These are phyloP conservation scores for Xylariales sp. DNA, from an alignment of 2,329 filamentous ascomycete genomes.

Conservation along the genomic window DNA sequence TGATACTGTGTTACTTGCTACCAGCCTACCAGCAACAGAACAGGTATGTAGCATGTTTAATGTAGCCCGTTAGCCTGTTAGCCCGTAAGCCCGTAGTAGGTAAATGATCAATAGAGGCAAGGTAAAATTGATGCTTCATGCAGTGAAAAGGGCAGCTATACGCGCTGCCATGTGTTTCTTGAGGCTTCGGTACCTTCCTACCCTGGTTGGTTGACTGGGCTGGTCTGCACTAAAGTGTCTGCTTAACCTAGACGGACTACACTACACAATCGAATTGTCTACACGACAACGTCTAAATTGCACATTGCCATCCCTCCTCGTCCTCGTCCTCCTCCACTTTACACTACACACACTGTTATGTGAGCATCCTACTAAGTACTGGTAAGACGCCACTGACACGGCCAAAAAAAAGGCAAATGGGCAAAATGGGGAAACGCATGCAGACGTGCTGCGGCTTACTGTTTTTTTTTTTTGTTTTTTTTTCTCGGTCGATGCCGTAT, in stretches of 20 bases:
- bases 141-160: constrained; percentile 10
- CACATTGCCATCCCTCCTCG: constrained; percentile 24
- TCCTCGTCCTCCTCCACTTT: not conserved
- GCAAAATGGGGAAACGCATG: constrained; percentile 2
- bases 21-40: not conserved
- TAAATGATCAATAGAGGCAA: not conserved
- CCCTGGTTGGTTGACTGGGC: constrained; percentile 13
- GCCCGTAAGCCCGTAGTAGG: not conserved
- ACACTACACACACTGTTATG: constrained; percentile 6
- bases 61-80: no score
- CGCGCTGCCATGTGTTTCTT: constrained; percentile 18
- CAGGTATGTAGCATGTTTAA: not conserved
- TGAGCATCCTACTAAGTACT: no score
- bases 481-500: constrained; percentile 7
- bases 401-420: not conserved
- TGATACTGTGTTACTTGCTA: constrained; percentile 10
- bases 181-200: constrained; percentile 17
- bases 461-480: not conserved
- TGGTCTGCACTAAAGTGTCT: no score
- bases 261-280: constrained; percentile 26
- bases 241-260: not conserved
- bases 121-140: not conserved
- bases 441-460: constrained; percentile 19
- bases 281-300: constrained; percentile 15
- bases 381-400: not conserved